Percentiles rank a stretch among this genome's conserved stretches.
phyloP scores from a whole-genome alignment of 345 rosid genomes.

The Populus euphratica region DNA sequence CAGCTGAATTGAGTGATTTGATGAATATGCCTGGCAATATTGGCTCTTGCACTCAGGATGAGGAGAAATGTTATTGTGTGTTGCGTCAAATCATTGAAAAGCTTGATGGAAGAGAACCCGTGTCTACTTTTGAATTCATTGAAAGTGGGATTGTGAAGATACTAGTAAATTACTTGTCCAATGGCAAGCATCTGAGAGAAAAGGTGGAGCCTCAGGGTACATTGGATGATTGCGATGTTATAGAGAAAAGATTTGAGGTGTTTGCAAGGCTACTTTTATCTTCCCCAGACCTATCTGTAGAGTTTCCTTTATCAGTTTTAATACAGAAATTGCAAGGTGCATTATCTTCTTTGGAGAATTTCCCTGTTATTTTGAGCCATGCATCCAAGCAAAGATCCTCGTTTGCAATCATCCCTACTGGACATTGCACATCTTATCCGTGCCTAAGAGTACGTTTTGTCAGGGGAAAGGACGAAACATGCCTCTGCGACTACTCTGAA shows the following conservation, averaged over 20 bases:
- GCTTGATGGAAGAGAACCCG: slow-evolving; percentile 71
- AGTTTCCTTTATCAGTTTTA: slow-evolving; percentile 49
- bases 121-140: slow-evolving; percentile 87
- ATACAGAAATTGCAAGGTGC: slow-evolving; percentile 73
- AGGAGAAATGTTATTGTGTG: slow-evolving; percentile 45
- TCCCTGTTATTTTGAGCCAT: slow-evolving; percentile 62
- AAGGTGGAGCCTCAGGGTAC: slow-evolving; percentile 28
- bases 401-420: slow-evolving; percentile 62
- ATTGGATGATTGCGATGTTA: slow-evolving; percentile 23
- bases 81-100: slow-evolving; percentile 55
- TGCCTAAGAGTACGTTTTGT: slow-evolving; percentile 68
- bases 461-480: slow-evolving; percentile 64
- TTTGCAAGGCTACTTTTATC: slow-evolving; percentile 56
- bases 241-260: slow-evolving; percentile 67
- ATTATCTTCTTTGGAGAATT: slow-evolving; percentile 72
- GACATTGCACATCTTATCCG: slow-evolving; percentile 49
- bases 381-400: slow-evolving; percentile 53
- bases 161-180: slow-evolving; percentile 56
- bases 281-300: slow-evolving; percentile 38
- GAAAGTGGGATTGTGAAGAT: slow-evolving; percentile 87
- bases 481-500: slow-evolving; percentile 52
- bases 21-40: slow-evolving; percentile 29
- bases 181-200: slow-evolving; percentile 50
- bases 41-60: slow-evolving; percentile 38
- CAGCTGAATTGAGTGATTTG: slow-evolving; percentile 54